Base-by-base conservation (phyloP, 2,329 filamentous ascomycete genomes). In the Emmonsiellopsis sp. region DNA sequence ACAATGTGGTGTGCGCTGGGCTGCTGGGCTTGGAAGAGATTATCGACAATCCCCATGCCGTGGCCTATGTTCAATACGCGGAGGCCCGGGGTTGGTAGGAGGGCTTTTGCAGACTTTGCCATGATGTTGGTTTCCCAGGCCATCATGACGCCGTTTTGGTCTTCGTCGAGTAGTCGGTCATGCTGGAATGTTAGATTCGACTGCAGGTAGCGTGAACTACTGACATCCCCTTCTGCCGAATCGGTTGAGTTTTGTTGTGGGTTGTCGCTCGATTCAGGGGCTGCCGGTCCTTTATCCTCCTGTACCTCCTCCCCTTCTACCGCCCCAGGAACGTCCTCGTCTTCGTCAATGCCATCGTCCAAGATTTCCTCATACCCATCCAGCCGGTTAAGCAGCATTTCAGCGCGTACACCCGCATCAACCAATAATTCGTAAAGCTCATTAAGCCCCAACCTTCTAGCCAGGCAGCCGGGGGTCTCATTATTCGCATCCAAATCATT, bases 401-500 rank as follows among this genome's bases (percentile, higher is more conserved):
- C 93, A 0, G 92, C 92, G 50, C 92, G 79, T 53, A 95, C 88
- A 13, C 93, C 93, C 2, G 92, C 92, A 65, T 92, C 87, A 7
- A 97, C 87, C 67, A 92, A 88, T 54, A 90, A 70, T 41, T 86
- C 81, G 67, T 98, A 97, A 37, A 96, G 72, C 49, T 82, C 79
- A 52, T 71, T 77, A 62, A 87, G 75, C 0, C 86, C 85, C 26
- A 96, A 60, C 45, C 81, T 67, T 31, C 78, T 76, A 7, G 93
- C 93, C 43, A 96, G 75, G 67, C 92, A 97, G 7, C 90, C 93
- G 0, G 93, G 90, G 2, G 93, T 97, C 76, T 97, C 92, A 62
- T 89, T 81, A 61, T 88, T 85, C 60, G 77, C 73, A 69, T 97
- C 89, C 53, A 97, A 76, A 67, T 96, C 91, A 73, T 98, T 98